phyloP scores from a whole-genome alignment of 352 stramenopile genomes.

The Pythium folliculosum region DNA sequence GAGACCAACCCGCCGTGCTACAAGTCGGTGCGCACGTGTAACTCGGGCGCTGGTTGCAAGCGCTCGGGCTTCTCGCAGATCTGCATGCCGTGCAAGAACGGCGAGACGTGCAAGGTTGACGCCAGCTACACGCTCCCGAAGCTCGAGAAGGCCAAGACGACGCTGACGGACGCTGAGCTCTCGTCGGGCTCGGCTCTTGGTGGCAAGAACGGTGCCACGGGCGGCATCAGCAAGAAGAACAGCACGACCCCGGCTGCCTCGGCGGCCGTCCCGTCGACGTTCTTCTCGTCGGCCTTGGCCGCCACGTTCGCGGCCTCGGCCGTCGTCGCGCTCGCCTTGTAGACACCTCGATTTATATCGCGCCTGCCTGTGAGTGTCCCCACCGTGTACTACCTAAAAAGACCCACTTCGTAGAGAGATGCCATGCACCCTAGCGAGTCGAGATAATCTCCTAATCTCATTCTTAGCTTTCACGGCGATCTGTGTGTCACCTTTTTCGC shows the following conservation, averaged over 20 bases:
- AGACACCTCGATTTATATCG: conserved; percentile 3
- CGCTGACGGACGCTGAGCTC: conserved; percentile 16
- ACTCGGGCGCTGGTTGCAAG: conserved; percentile 58
- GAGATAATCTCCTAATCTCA: neutral
- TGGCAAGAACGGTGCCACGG: conserved; percentile 18
- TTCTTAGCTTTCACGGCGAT: neutral
- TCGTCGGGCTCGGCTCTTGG: conserved; percentile 28
- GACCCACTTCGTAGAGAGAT: conserved; percentile 6
- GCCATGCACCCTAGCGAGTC: neutral
- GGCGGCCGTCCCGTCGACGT: neutral
- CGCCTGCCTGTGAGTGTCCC: conserved; percentile 2
- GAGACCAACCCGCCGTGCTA: conserved; percentile 73
- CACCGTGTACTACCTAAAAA: conserved; percentile 13
- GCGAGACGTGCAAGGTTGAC: conserved; percentile 45
- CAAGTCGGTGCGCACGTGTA: conserved; percentile 55
- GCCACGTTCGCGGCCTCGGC: conserved; percentile 7
- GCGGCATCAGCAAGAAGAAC: conserved; percentile 3
- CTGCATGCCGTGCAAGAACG: conserved; percentile 55
- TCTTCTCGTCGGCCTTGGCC: conserved; percentile 3
- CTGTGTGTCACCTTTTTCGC: no score
- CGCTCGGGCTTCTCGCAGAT: conserved; percentile 71
- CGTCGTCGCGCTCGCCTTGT: conserved; percentile 10
- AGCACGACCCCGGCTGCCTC: conserved; percentile 7
- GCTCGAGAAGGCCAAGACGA: conserved; percentile 51
- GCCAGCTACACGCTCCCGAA: conserved; percentile 56